phyloP scores from a whole-genome alignment of 2,329 filamentous ascomycete genomes.

The Arthrinium phaeospermum region DNA sequence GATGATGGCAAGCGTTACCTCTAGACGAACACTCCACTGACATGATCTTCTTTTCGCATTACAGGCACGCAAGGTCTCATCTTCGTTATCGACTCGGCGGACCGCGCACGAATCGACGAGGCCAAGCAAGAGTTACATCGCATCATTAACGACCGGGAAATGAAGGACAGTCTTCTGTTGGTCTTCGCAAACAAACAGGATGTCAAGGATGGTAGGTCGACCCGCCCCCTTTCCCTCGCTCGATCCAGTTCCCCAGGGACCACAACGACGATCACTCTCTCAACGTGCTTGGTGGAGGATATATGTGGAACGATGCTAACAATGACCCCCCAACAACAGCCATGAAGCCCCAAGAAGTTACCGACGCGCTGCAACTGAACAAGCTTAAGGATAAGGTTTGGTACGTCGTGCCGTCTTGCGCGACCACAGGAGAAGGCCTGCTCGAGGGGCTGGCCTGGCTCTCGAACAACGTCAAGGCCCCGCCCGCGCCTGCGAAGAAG shows the following conservation, averaged over 20 bases:
- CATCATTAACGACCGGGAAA: conserved; percentile 97
- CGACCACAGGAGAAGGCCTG: conserved; percentile 80
- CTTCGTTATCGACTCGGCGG: conserved; percentile 97
- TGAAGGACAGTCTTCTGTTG: conserved; percentile 91
- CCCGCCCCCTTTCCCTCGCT: neutral
- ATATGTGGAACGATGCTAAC: conserved; percentile 16
- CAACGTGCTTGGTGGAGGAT: neutral
- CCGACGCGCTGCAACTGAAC: conserved; percentile 75
- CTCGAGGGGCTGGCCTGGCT: conserved; percentile 84
- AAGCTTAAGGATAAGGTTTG: conserved; percentile 84
- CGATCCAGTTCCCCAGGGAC: neutral
- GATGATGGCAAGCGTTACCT: neutral
- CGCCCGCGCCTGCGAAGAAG: conserved; percentile 52
- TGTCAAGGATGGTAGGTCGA: conserved; percentile 72
- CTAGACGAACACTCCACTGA: neutral
- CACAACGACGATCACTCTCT: neutral
- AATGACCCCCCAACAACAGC: conserved; percentile 53
- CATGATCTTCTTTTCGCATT: conserved; percentile 5
- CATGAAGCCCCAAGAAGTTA: conserved; percentile 81
- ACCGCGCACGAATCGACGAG: conserved; percentile 89
- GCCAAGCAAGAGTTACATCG: conserved; percentile 92
- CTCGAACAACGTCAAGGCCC: conserved; percentile 81
- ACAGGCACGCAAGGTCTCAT: conserved; percentile 94
- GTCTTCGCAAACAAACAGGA: conserved; percentile 99
- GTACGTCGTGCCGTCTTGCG: conserved; percentile 84